These are phyloP conservation scores for Venturia aucupariae DNA, from an alignment of 2,329 filamentous ascomycete species.

Conservation along the genomic window DNA sequence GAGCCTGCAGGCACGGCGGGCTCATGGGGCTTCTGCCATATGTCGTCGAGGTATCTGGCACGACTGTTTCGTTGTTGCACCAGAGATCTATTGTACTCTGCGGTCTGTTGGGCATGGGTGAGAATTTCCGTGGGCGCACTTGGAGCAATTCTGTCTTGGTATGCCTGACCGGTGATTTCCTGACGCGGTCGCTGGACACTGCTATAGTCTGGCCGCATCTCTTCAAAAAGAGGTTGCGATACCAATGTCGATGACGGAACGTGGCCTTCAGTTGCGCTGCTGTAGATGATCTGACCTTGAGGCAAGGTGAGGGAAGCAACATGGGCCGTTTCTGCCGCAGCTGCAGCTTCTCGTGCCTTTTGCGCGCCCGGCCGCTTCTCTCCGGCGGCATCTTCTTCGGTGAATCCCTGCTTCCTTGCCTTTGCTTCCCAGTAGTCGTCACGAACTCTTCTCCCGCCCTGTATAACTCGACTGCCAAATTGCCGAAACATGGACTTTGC, in stretches of 20 bases:
- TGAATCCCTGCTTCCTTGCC: constrained; percentile 94
- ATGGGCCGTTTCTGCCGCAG: constrained; percentile 51
- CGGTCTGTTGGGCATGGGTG: constrained; percentile 77
- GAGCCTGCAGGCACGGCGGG: constrained; percentile 43
- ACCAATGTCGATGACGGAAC: constrained; percentile 32
- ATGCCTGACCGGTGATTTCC: constrained; percentile 77
- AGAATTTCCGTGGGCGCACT: constrained; percentile 59
- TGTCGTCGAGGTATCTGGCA: constrained; percentile 66
- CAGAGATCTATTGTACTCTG: constrained; percentile 81
- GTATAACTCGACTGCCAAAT: constrained; percentile 89
- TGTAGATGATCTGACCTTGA: constrained; percentile 83
- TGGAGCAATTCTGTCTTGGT: constrained; percentile 64
- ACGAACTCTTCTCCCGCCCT: constrained; percentile 78
- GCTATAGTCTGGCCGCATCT: constrained; percentile 53
- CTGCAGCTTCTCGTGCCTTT: constrained; percentile 75
- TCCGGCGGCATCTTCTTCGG: constrained; percentile 87
- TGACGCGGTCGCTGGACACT: constrained; percentile 78
- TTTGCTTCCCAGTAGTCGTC: constrained; percentile 99
- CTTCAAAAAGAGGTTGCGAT: constrained; percentile 39
- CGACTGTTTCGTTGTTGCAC: constrained; percentile 73
- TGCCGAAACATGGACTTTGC: constrained; percentile 98
- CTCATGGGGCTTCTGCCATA: constrained; percentile 79
- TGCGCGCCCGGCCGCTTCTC: constrained; percentile 91
- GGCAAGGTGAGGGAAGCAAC: constrained; percentile 52
- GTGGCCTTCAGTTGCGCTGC: constrained; percentile 52